Base-by-base conservation (phyloP, 2,329 filamentous ascomycete genomes). In the Colletotrichum kahawae region DNA sequence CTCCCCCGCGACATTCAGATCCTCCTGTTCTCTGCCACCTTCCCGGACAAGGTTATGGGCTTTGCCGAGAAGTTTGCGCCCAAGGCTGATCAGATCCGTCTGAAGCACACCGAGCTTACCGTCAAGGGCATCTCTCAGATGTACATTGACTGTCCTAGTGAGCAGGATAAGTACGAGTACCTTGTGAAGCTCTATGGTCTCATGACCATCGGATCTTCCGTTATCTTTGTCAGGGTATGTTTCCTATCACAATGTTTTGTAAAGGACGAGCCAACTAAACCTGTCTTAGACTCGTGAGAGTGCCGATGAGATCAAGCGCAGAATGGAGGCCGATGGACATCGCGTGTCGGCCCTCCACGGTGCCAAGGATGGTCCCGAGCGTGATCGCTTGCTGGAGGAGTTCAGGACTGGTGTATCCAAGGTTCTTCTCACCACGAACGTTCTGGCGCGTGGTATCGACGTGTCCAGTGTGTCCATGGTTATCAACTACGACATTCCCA, bases 41-140 rank as follows among this genome's bases (percentile, higher is more conserved):
- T 98, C 86, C 96, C 97, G 1, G 91, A 94, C 3, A 92, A 95
- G 74, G 97, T 99, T 74, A 92, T 96, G 84, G 88, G 89, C 78
- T 99, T 97, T 81, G 96, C 97, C 18, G 87, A 91, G 78, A 92
- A 91, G 77, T 99, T 98, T 82, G 95, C 96, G 7, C 95, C 96
- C 1, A 91, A 93, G 59, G 93, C 97, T 66, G 96, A 98, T 84
- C 90, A 94, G 79, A 94, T 99, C 82, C 97, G 95, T 60, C 89
- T 99, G 67, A 93, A 95, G 81, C 94, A 96, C 76, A 94, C 97
- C 79, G 95, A 99, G 82, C 92, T 98, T 80, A 98, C 96, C 0
- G 96, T 99, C 76, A 95, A 97, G 83, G 97, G 97, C 27, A 99
- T 99, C 83, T 98, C 96, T 78, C 97, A 99, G 82, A 95, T 99